These are phyloP conservation scores for Solanum hybrid DNA, from an alignment of 305 asterid genomes.

Conservation along the genomic window DNA sequence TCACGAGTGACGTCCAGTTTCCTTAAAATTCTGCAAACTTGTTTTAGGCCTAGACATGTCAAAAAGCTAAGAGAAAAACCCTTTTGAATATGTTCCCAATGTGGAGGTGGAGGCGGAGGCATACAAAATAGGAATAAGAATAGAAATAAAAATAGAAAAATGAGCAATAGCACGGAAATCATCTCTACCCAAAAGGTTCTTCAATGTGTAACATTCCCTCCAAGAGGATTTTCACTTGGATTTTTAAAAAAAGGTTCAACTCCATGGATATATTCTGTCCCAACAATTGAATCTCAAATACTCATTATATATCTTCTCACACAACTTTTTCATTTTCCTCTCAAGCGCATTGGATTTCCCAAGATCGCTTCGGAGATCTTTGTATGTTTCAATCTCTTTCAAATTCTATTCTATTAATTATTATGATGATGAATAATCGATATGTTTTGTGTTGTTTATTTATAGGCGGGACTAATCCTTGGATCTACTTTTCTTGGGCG, in stretches of 20 bases:
- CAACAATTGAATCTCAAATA: slow-evolving; percentile 13
- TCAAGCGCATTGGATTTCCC: slow-evolving; percentile 17
- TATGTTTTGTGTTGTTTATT: background rate
- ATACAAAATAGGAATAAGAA: background rate
- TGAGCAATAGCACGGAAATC: background rate
- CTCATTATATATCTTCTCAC: slow-evolving; percentile 13
- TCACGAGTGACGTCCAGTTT: background rate
- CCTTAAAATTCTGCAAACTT: background rate
- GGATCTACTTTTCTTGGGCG: slow-evolving; percentile 10
- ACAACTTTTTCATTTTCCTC: slow-evolving; percentile 9
- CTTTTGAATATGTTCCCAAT: background rate
- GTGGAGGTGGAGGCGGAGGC: background rate
- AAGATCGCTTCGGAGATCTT: slow-evolving; percentile 13
- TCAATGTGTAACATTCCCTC: slow-evolving; percentile 9
- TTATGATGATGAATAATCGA: background rate
- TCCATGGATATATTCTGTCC: slow-evolving; percentile 13
- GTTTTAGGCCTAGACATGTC: background rate
- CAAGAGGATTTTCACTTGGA: slow-evolving; percentile 9
- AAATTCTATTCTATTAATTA: background rate
- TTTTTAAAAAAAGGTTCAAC: background rate
- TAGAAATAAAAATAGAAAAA: background rate
- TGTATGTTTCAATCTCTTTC: slow-evolving; percentile 3
- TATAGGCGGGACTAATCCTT: slow-evolving; percentile 18
- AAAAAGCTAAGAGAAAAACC: background rate
- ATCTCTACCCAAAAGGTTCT: slow-evolving; percentile 2